Base-by-base conservation (phyloP, 768 basidiomycete genomes). In the Lactarius trivialis region DNA sequence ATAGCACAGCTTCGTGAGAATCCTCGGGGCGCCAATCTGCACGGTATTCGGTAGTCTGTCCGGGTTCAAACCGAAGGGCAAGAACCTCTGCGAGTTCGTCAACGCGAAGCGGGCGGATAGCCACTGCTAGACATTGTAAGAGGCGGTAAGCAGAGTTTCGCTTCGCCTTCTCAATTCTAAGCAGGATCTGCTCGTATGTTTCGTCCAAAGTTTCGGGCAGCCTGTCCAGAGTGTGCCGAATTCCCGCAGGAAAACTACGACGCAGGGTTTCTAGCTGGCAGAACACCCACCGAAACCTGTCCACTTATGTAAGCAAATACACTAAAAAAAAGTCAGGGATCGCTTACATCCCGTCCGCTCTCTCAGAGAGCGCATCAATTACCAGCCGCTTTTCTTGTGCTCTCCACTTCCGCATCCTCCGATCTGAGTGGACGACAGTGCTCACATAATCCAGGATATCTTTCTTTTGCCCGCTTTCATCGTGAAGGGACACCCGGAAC, bases 271-370 rank as follows among this genome's bases (percentile, higher is more conserved):
- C 62, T 12, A 60, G 19, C 21, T 55, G 62, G 24, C 62, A 63
- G 14, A 49, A 41, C 0, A 55, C 58, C 57, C 51, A 63, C 1
- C 62, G 58, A 32, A 63, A 63, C 62, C 60, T 61, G 48, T 1
- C 15, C 17, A 12, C 26, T 26, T 2, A 2, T 30, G 11, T 53
- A 14, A 54, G 54, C 19, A 59, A 9, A 2, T 5, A 7, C 34
- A 2, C 17, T 21, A 12, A 21, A 2, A 3, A n/a, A 17, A 8
- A 11, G 5, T 15, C 11, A n/a, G n/a, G n/a, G n/a, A n/a, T n/a
- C n/a, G 21, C 58, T 33, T 32, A 64, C 62, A 60, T 61, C 15
- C 62, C 63, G 7, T 56, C 48, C 9, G 60, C 60, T 26, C 56
- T 56, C 3, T 30, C 19, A 12, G 63, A 52, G 11, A 64, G 63